Percentiles rank a stretch among this genome's conserved stretches.
These are phyloP conservation scores for Leccinum aurantiacum DNA, from an alignment of 768 basidiomycete genomes.

Conservation along the genomic window DNA sequence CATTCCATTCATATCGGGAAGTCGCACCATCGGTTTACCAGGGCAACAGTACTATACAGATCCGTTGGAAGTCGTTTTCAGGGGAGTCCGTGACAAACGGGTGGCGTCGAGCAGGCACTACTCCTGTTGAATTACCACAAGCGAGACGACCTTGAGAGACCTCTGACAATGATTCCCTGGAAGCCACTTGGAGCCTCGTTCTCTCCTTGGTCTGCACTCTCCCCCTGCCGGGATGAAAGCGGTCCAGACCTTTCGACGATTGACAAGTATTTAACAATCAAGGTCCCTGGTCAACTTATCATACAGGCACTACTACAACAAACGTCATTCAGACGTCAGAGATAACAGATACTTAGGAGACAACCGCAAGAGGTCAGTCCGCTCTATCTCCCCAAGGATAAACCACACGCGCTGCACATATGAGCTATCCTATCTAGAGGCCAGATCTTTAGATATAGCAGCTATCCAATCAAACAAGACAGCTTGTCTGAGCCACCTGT, in stretches of 20 bases:
- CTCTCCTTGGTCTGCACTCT: neutral
- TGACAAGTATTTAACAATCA: no score
- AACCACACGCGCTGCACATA: no score
- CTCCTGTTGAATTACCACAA: neutral
- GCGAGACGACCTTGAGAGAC: neutral
- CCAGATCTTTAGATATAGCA: neutral
- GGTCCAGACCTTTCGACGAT: no score
- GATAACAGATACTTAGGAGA: neutral
- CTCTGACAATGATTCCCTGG: neutral
- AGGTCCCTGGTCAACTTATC: no score
- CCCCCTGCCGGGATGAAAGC: no score
- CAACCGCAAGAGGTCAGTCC: neutral
- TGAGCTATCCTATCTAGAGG: no score
- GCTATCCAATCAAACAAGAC: neutral
- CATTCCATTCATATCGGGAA: neutral
- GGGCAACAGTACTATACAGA: neutral
- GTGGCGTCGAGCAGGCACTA: neutral
- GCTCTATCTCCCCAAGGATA: neutral
- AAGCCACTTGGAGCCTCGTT: neutral
- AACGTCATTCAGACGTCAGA: neutral
- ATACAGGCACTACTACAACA: no score
- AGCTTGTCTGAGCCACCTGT: neutral
- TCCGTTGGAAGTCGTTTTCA: neutral
- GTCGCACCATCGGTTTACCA: neutral
- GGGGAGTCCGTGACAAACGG: neutral